phyloP scores from a whole-genome alignment of 805 yeast genomes.

The Barnettozyma wickerhamii region DNA sequence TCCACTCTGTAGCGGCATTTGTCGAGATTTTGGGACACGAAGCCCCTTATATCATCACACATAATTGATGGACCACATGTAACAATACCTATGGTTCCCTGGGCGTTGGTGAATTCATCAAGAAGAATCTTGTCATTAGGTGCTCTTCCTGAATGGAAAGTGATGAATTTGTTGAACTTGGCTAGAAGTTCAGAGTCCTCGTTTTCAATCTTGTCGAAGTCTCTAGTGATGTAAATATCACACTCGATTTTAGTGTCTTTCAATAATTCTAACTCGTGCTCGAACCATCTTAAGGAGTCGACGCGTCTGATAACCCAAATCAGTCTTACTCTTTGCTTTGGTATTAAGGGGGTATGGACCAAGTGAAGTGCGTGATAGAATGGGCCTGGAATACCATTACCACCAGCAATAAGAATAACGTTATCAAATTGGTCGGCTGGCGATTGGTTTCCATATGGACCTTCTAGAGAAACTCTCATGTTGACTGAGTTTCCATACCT shows the following conservation, averaged over 20 bases:
- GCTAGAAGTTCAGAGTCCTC: background rate
- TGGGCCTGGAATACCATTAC: constrained; percentile 52
- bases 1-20: constrained; percentile 50
- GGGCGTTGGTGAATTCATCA: constrained; percentile 34
- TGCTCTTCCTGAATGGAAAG: constrained; percentile 44
- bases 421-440: constrained; percentile 36
- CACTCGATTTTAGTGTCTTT: constrained; percentile 34
- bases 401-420: constrained; percentile 44
- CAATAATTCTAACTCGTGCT: constrained; percentile 19
- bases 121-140: constrained; percentile 35
- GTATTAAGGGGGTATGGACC: constrained; percentile 19
- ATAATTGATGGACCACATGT: constrained; percentile 64
- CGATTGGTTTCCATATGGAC: constrained; percentile 52
- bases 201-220: constrained; percentile 11
- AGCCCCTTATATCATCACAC: constrained; percentile 53
- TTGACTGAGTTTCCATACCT: constrained; percentile 4
- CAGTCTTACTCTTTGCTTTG: constrained; percentile 38
- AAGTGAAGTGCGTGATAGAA: constrained; percentile 36
- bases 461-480: constrained; percentile 46
- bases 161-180: constrained; percentile 21
- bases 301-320: constrained; percentile 62
- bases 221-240: constrained; percentile 40
- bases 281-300: constrained; percentile 47
- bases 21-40: constrained; percentile 39
- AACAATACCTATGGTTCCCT: constrained; percentile 46